A percentile compares a stretch with the other conserved stretches of the same genome.
Conservation (phyloP, 768 basidiomycete genomes). For the Holtermannia corniformis region DNA sequence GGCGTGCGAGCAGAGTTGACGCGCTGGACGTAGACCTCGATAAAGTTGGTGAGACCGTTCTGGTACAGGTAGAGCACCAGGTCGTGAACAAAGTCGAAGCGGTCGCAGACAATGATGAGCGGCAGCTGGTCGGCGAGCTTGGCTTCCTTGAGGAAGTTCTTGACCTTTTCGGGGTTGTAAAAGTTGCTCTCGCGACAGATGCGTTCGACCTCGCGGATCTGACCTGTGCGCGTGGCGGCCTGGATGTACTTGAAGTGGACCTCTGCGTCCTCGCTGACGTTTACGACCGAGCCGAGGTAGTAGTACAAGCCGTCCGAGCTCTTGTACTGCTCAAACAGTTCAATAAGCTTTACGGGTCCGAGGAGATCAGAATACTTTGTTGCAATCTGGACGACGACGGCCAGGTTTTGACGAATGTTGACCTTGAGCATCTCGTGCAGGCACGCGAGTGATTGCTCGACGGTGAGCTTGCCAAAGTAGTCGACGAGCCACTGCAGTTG, state of each 20-base stretch:
- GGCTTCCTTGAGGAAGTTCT: slow-evolving; percentile 99
- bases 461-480: slow-evolving; percentile 93
- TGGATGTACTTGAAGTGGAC: slow-evolving; percentile 99
- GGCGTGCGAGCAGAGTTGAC: slow-evolving; percentile 96
- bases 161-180: slow-evolving; percentile 99
- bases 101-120: slow-evolving; percentile 98
- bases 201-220: slow-evolving; percentile 97
- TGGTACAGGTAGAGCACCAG: slow-evolving; percentile 97
- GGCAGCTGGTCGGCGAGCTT: slow-evolving; percentile 93
- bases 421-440: slow-evolving; percentile 93
- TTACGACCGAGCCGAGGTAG: slow-evolving; percentile 95
- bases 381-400: slow-evolving; percentile 91
- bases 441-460: slow-evolving; percentile 93
- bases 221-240: slow-evolving; percentile 93
- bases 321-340: slow-evolving; percentile 97
- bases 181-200: slow-evolving; percentile 94
- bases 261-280: slow-evolving; percentile 88
- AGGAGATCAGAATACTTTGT: slow-evolving; percentile 98
- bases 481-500: slow-evolving; percentile 74
- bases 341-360: slow-evolving; percentile 92
- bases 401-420: slow-evolving; percentile 95
- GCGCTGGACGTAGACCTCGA: slow-evolving; percentile 98
- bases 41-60: slow-evolving; percentile 90
- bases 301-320: slow-evolving; percentile 97
- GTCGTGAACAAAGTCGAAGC: slow-evolving; percentile 99